Conservation (phyloP, 768 basidiomycete species). For the Fibroporia radiculosa region DNA sequence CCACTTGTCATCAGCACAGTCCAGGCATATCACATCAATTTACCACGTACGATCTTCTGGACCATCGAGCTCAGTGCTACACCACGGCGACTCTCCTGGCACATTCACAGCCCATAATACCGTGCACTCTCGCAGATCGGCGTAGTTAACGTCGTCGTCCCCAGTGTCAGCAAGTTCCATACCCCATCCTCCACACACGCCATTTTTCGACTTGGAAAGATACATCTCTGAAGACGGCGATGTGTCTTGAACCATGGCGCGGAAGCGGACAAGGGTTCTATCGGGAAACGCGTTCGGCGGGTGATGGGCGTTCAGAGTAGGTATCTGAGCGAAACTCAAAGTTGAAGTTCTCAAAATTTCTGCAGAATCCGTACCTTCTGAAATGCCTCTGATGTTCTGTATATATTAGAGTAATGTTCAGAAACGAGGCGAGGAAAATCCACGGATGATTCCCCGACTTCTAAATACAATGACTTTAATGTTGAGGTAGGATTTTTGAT, state of each 20-base stretch:
- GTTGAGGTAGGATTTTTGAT: neutral
- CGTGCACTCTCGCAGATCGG: conserved; percentile 51
- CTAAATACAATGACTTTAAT: neutral
- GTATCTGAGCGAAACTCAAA: conserved; percentile 38
- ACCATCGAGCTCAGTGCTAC: conserved; percentile 24
- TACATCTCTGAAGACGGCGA: conserved; percentile 70
- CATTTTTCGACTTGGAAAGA: conserved; percentile 36
- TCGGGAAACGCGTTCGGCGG: conserved; percentile 43
- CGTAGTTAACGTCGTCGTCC: conserved; percentile 32
- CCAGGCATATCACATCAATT: too few relatives aligned
- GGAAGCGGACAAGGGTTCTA: conserved; percentile 62
- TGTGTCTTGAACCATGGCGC: conserved; percentile 79
- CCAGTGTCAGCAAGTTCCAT: conserved; percentile 26
- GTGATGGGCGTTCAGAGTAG: conserved; percentile 36
- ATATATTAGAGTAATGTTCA: conserved; percentile 24
- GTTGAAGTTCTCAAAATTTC: neutral
- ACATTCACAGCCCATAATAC: conserved; percentile 70
- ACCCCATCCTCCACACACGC: conserved; percentile 71
- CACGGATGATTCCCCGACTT: conserved; percentile 17
- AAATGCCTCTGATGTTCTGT: conserved; percentile 19
- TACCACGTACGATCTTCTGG: conserved; percentile 14
- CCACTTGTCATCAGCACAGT: too few relatives aligned
- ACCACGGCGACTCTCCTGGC: conserved; percentile 63
- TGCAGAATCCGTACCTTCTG: conserved; percentile 14
- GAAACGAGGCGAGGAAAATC: conserved; percentile 24